Percentiles rank a stretch among this genome's conserved stretches.
These are phyloP conservation scores for Graphilbum sp. DNA, from an alignment of 2,329 filamentous ascomycete species.

Conservation along the genomic window DNA sequence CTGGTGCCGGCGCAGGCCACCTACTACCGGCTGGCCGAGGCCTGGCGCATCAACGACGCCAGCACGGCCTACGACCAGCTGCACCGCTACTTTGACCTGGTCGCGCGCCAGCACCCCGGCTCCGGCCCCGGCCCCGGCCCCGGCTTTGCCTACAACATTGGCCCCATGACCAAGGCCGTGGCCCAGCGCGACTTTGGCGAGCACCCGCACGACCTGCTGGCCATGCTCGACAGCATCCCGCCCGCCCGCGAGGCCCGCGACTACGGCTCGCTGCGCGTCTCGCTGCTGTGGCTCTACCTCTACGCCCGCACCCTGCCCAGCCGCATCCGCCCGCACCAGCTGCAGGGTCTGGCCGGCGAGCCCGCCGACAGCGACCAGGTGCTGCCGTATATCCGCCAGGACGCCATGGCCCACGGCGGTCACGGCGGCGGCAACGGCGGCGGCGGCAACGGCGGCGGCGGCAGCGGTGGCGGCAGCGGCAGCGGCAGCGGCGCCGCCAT, in stretches of 20 bases:
- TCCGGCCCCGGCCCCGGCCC: conserved; percentile 59
- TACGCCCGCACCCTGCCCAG: conserved; percentile 47
- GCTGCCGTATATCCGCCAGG: conserved; percentile 8
- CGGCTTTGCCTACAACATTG: conserved; percentile 75
- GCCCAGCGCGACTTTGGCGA: conserved; percentile 92
- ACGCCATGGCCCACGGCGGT: conserved; percentile 1
- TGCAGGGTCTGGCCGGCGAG: conserved; percentile 9
- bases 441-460: no score
- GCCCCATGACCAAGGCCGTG: conserved; percentile 80
- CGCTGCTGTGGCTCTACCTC: conserved; percentile 89
- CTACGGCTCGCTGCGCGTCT: conserved; percentile 83
- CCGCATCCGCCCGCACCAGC: conserved; percentile 24
- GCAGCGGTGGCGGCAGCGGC: no score
- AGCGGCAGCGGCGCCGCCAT: not conserved
- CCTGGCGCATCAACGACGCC: conserved; percentile 84
- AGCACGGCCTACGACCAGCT: conserved; percentile 78
- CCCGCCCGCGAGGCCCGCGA: conserved; percentile 92
- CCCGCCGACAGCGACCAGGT: conserved; percentile 9
- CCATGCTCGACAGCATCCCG: conserved; percentile 87
- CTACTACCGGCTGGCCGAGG: conserved; percentile 46
- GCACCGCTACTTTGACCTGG: conserved; percentile 82
- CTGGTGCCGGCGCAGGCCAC: conserved; percentile 30
- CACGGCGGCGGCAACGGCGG: not conserved
- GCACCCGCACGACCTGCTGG: conserved; percentile 73
- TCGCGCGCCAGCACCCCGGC: conserved; percentile 75